Evolutionary conservation across 129 eudicot species (phyloP).

Genomic region (Centaurea solstitialis): DNA sequence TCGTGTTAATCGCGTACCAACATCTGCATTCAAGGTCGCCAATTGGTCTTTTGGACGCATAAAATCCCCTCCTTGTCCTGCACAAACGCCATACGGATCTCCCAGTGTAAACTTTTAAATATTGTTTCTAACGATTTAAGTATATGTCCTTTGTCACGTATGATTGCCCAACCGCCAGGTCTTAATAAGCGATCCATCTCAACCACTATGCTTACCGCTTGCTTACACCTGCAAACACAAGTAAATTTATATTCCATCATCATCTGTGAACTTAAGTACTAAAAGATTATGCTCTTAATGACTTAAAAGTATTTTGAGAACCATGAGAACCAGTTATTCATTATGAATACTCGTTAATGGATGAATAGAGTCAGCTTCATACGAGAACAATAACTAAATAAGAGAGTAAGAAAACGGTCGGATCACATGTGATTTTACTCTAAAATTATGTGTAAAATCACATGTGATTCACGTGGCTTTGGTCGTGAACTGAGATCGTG

Average conservation of each 20-base stretch:
- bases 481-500: too few species aligned
- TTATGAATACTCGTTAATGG: background rate
- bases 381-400: too few species aligned
- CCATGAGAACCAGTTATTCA: background rate
- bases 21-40: slow-evolving; percentile 70
- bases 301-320: background rate
- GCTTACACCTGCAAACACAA: slow-evolving; percentile 68
- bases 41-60: slow-evolving; percentile 76
- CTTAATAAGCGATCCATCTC: slow-evolving; percentile 89
- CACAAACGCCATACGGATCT: slow-evolving; percentile 74
- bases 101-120: slow-evolving; percentile 84
- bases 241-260: background rate
- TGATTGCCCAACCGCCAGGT: slow-evolving; percentile 89
- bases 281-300: background rate
- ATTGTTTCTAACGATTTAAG: slow-evolving; percentile 72
- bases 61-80: slow-evolving; percentile 82
- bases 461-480: too few species aligned
- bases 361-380: too few species aligned
- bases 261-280: too few species aligned
- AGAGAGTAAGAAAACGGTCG: too few species aligned
- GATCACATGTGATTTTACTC: too few species aligned
- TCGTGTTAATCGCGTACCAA: slow-evolving; percentile 2
- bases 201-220: slow-evolving; percentile 65
- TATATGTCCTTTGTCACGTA: slow-evolving; percentile 82
- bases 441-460: too few species aligned